Conservation (phyloP, 371 early-diverging fungal species). For the Mucor irregularis region DNA sequence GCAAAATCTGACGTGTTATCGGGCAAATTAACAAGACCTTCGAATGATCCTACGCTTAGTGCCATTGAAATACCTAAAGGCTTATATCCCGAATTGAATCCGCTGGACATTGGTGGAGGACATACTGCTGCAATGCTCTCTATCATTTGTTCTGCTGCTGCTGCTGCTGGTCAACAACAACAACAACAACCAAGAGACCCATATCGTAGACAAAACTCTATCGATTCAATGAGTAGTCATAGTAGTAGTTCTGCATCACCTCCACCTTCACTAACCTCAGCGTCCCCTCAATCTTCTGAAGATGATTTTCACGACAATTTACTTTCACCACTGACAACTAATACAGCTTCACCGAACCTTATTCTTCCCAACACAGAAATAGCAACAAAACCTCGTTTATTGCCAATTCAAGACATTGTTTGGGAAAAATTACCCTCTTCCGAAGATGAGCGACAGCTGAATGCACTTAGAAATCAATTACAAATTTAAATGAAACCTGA, state of each 20-base stretch:
- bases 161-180: constrained; percentile 9
- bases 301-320: constrained; percentile 31
- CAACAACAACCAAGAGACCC: background rate
- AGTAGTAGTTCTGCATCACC: constrained; percentile 20
- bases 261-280: constrained; percentile 32
- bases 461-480: constrained; percentile 37
- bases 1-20: constrained; percentile 67
- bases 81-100: constrained; percentile 56
- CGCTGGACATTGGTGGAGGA: constrained; percentile 40
- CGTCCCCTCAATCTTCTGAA: constrained; percentile 33
- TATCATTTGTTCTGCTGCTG: background rate
- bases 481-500: constrained; percentile 27
- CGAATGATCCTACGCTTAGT: constrained; percentile 41
- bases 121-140: constrained; percentile 21
- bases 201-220: constrained; percentile 11
- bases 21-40: constrained; percentile 51
- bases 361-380: too few species aligned
- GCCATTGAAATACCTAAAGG: constrained; percentile 55
- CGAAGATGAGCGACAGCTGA: constrained; percentile 50
- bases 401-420: constrained; percentile 32
- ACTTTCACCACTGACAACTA: constrained; percentile 7
- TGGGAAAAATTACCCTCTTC: constrained; percentile 42
- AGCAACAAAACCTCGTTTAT: too few species aligned
- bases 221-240: background rate
- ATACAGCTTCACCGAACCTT: background rate